Evolutionary conservation across 2,329 filamentous ascomycete genomes (phyloP), one percentile per base, ranked within the genome.

Genomic region (Diaporthe citriasiana): DNA sequence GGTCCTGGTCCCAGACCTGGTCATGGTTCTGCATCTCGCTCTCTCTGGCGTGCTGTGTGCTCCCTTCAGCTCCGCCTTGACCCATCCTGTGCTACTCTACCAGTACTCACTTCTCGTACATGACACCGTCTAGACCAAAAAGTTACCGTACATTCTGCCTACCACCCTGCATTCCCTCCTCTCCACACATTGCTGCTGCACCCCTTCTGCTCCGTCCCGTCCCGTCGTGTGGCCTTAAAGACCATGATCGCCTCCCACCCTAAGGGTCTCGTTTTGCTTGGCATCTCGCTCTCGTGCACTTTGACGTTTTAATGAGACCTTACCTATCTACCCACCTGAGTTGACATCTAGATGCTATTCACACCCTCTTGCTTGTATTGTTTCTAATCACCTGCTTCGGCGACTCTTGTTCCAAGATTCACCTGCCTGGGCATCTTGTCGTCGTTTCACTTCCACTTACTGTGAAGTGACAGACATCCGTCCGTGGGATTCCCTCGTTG

Each of bases 191-290:
- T 25, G 30, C 59, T 65, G 42, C 27, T 65, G 40, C 59, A 65
- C 60, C 60, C 60, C 51, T 65, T 38, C 60, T 66, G n/a, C 45
- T 13, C 63, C 63, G 63, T 66, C 63, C 63, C 63, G 63, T 66
- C 63, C 63, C 63, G 63, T 38, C 55, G 9, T 51, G n/a, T 51
- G 45, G 22, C 30, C 13, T 66, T 66, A 51, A 66, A 66, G 63
- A 22, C 63, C 63, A 66, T 51, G 63, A 51, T 66, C 63, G 63
- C 63, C 63, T 68, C 63, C 63, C 63, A 68, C 63, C 63, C 47
- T 53, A 47, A 68, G 63, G 63, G 63, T 68, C 63, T 53, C 13
- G 13, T 27, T 30, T 53, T 53, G 33, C 63, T 68, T 68, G 63
- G 63, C 63, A 68, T 68, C 63, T 53, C 63, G 33, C 50, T n/a